Base-by-base conservation (phyloP, 2,329 filamentous ascomycete genomes). In the Talaromyces piceae region DNA sequence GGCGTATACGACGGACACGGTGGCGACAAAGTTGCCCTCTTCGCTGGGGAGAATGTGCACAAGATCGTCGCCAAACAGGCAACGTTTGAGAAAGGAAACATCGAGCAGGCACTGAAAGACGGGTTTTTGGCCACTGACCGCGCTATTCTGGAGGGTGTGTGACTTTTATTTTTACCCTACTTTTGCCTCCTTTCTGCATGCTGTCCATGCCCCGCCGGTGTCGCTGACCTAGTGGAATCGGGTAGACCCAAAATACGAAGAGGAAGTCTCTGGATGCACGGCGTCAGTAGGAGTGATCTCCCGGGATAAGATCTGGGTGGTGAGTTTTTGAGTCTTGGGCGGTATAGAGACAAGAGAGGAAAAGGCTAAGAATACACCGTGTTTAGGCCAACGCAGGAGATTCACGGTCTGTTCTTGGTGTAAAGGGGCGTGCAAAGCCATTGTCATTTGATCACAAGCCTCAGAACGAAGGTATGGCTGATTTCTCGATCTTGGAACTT, bases 391-490 rank as follows among this genome's bases (percentile, higher is more conserved):
- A 98, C 69, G 89, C 93, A 57, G 93, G 93, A 66, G 93, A 98
- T 71, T 98, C 93, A 57, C 84, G 93, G 76, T 88, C 86, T 66
- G 93, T 98, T 23, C 75, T 98, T 58, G 93, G 93, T 62, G 89
- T 98, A 65, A 98, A 97, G 76, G 93, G 93, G 59, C 83, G 93
- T 63, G 93, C 93, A 60, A 98, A 97, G 76, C 93, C 93, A 48
- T 79, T 98, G 54, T 98, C 93, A n/a, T 95, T 95, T 67, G 93
- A 98, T 70, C 93, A 98, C 78, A 98, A 98, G 75, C 93, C 93
- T 39, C 91, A 96, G 70, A 96, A 97, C 61, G 93, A 98, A 80
- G 88, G 90, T 94, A 67, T 18, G 18, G 8, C 9, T 16, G 22
- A 3, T 25, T 22, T 7, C 8, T 25, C 18, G n/a, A n/a, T n/a